phyloP scores from a whole-genome alignment of 1,284 basidiomycete genomes.

The Sutorius eximius region DNA sequence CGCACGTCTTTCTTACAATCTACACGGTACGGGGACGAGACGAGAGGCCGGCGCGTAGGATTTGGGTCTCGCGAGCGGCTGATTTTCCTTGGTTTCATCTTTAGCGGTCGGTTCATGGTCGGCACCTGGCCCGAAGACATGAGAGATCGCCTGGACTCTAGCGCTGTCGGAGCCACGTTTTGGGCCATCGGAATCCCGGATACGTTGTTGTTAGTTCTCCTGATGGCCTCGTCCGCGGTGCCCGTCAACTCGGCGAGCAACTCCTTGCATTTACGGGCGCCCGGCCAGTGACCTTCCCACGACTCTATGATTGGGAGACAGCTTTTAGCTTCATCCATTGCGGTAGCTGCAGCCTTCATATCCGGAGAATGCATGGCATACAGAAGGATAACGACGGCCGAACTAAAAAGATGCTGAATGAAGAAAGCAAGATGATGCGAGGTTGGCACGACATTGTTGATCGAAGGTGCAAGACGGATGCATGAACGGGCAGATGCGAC shows the following conservation, averaged over 20 bases:
- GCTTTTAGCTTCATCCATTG: conserved; percentile 80
- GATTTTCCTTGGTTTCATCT: conserved; percentile 52
- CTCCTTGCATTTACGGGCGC: conserved; percentile 83
- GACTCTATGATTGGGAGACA: conserved; percentile 71
- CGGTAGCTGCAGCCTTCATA: conserved; percentile 61
- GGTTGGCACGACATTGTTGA: conserved; percentile 80
- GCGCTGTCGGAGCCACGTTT: conserved; percentile 34
- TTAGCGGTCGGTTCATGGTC: conserved; percentile 47
- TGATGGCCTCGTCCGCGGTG: conserved; percentile 68
- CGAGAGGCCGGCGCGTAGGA: conserved; percentile 56
- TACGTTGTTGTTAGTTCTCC: conserved; percentile 34
- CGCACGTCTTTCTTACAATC: conserved; percentile 50
- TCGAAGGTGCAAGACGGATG: conserved; percentile 82
- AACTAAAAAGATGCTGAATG: conserved; percentile 89
- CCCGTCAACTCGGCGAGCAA: conserved; percentile 65
- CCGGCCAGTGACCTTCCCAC: conserved; percentile 88
- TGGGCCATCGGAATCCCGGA: conserved; percentile 31
- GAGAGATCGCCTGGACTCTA: conserved; percentile 52
- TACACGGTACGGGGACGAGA: conserved; percentile 64
- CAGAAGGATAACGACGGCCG: conserved; percentile 82
- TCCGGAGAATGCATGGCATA: conserved; percentile 86
- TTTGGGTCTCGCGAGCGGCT: conserved; percentile 62
- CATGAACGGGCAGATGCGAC: conserved; percentile 77
- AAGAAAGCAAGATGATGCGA: conserved; percentile 90
- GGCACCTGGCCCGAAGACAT: conserved; percentile 31